Percentiles rank a stretch among this genome's conserved stretches.
Evolutionary conservation across 2,329 filamentous ascomycete genomes (phyloP).

Genomic region (Aspergillus neoniger): DNA sequence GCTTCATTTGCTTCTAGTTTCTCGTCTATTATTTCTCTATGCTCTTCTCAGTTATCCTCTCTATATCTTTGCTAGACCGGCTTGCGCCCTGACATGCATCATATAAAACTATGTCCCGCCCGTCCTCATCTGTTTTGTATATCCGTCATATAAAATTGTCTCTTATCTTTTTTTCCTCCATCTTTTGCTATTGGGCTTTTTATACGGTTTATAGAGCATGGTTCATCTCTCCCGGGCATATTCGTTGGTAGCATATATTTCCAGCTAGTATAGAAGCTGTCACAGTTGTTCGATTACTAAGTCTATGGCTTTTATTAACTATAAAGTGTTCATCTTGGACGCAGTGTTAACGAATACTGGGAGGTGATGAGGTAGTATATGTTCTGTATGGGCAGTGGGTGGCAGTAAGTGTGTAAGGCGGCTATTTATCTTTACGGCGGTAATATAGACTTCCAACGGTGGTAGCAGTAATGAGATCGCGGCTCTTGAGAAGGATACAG

Average conservation of each 20-base stretch:
- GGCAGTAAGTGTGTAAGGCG: too few species aligned
- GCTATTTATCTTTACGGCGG: too few species aligned
- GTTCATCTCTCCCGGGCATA: not conserved
- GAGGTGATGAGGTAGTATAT: too few species aligned
- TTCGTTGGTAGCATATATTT: not conserved
- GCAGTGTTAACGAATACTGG: too few species aligned
- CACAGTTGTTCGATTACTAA: not conserved
- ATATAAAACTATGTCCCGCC: conserved; percentile 5
- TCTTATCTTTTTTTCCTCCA: not conserved
- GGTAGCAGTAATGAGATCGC: too few species aligned
- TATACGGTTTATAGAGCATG: not conserved
- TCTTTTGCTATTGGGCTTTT: not conserved
- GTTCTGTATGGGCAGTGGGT: too few species aligned
- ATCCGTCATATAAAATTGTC: conserved; percentile 2
- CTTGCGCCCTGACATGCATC: not conserved
- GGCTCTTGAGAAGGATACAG: too few species aligned
- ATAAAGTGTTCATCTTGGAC: too few species aligned
- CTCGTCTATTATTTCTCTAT: not conserved
- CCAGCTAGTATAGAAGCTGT: not conserved
- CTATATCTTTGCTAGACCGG: conserved; percentile 2
- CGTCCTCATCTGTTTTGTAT: conserved; percentile 3
- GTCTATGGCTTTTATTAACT: too few species aligned
- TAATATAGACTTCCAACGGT: too few species aligned
- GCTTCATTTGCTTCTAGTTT: not conserved
- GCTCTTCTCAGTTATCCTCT: not conserved